These are phyloP conservation scores for Torulaspora gathmanii DNA, from an alignment of 805 yeast genomes.

Conservation along the genomic window DNA sequence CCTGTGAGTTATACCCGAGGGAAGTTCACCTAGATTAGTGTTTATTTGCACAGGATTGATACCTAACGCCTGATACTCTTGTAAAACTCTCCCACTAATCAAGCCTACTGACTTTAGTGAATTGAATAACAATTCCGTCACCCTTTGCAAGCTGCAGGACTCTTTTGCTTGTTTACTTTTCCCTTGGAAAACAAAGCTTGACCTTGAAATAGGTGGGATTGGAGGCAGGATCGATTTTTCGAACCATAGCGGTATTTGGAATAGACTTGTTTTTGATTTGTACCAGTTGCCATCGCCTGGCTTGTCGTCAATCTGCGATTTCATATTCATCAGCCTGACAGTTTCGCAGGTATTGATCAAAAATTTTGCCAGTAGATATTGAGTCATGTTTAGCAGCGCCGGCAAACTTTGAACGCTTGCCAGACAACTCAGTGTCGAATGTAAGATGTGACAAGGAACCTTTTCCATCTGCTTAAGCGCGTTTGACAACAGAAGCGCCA, in stretches of 20 bases:
- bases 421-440: constrained; percentile 17
- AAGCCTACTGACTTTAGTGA: constrained; percentile 16
- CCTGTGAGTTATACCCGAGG: constrained; percentile 17
- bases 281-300: constrained; percentile 14
- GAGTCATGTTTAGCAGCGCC: constrained; percentile 25
- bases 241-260: constrained; percentile 27
- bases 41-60: constrained; percentile 14
- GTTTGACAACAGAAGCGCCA: constrained; percentile 18
- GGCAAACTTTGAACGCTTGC: constrained; percentile 28
- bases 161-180: constrained; percentile 7
- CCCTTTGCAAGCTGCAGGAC: constrained; percentile 8
- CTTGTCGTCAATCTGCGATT: constrained; percentile 3
- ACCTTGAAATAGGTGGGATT: constrained; percentile 33
- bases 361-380: constrained; percentile 24
- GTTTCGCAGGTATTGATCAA: constrained; percentile 18
- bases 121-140: constrained; percentile 13
- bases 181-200: constrained; percentile 27
- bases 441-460: constrained; percentile 17
- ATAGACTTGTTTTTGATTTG: constrained; percentile 3
- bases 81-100: constrained; percentile 17
- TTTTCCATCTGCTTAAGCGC: constrained; percentile 18
- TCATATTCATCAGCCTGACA: constrained; percentile 6
- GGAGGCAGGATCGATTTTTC: constrained; percentile 21
- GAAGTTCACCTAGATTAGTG: background rate
- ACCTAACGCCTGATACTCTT: constrained; percentile 15